Base-by-base conservation (phyloP, 169 alveolate genomes). In the Cryptosporidium tyzzeri region DNA sequence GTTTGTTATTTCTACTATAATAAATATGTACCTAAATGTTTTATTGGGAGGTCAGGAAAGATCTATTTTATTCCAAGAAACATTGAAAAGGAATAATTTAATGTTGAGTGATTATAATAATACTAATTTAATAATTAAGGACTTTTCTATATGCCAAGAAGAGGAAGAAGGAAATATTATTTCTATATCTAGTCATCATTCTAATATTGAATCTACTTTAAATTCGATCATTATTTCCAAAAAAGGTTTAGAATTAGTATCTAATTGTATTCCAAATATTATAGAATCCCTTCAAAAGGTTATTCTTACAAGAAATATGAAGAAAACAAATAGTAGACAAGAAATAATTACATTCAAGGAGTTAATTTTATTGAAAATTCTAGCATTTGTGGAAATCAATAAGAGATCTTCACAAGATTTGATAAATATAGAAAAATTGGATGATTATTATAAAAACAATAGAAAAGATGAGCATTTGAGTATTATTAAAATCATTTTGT, bases 31-130 rank as follows among this genome's bases (percentile, higher is more conserved):
- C 69, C 48, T 80, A 35, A 62, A 65, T 23, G 45, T 80, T 37
- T 14, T 80, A 39, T 65, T 62, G n/a, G 89, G 89, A 35, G 89
- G 89, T 1, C 51, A 50, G n/a, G 69, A 59, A 18, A 80, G 41
- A 39, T 61, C 44, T 23, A 18, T 6, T 3, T 18, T 59, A 14
- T 80, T 61, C 2, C 33, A 41, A 48, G 69, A 80, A 50, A 6
- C 12, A 23, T 3, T 48, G 3, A 51, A 12, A 16, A 71, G 26
- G 41, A 71, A 48, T 9, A 48, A 14, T 48, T 48, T 45, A 45
- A 45, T 45, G 14, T 37, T 9, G 45, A 70, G 62, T 26, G 23
- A 21, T 29, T 44, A 7, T 31, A 41, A 51, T 9, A 33, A 31
- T 14, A 35, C 45, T 21, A 12, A 2, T 7, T 33, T 33, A 39